Evolutionary conservation across 257 asterid genomes (phyloP), one percentile per base, ranked within the genome.

Genomic region (Thymus mandschuricus): DNA sequence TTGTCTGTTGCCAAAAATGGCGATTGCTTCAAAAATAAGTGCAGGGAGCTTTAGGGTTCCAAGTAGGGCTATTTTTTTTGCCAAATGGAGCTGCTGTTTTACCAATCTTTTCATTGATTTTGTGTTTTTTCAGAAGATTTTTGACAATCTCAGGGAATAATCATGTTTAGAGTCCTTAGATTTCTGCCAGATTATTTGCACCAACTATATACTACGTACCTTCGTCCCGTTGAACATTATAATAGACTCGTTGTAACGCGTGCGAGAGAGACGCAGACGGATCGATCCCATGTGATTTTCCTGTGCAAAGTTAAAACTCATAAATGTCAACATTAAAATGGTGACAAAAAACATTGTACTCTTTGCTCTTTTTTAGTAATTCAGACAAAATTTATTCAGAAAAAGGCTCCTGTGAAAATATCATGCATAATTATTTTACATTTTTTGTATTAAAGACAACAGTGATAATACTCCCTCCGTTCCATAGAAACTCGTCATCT

Each of bases 1-100:
- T 61, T 82, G 79, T 79, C 77, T 75, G 81, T 86, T 83, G 30
- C 91, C 69, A 77, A 78, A 79, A 81, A 11, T 58, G 68, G 86
- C 76, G 83, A 70, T 83, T 81, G 86, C 84, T 86, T 81, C 75
- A 73, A 74, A 44, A 78, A 59, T 60, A 71, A 86, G 81, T 74
- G 80, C 69, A 80, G 41, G 10, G 64, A 72, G 78, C 33, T 60
- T 70, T 70, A 68, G 81, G 70, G 64, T 77, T 69, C 46, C 66
- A 52, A 66, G 62, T 80, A 71, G 76, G 73, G 64, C 68, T 13
- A 65, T 71, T 81, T 81, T 38, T 3, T 75, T 81, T 55, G 66
- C 80, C 71, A 78, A 83, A 56, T 68, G 68, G 81, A 79, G 80
- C 3, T 10, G 6, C 5, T 78, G 84, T 70, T 71, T 76, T 70